Percentiles rank a stretch among this genome's conserved stretches.
These are phyloP conservation scores for Nidula microcarpa DNA, from an alignment of 768 basidiomycete genomes.

Conservation along the genomic window DNA sequence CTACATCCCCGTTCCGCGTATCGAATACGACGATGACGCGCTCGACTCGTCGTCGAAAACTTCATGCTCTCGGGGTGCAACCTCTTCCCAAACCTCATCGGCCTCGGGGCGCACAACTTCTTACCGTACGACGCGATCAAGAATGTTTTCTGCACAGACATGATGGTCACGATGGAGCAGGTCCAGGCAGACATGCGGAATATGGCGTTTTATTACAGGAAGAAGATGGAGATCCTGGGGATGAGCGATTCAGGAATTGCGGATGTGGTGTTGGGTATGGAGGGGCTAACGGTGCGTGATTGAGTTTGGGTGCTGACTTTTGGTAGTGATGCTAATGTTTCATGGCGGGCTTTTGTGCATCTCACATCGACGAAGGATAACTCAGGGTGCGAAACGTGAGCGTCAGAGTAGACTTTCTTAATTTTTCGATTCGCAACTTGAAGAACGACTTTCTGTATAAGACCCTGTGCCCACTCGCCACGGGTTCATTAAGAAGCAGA, in stretches of 20 bases:
- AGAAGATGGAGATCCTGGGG: constrained; percentile 81
- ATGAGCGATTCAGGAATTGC: constrained; percentile 80
- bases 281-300: constrained; percentile 35
- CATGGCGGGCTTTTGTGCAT: constrained; percentile 49
- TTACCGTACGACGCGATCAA: constrained; percentile 62
- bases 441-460: constrained; percentile 91
- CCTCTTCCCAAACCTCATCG: constrained; percentile 70
- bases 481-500: constrained; percentile 76
- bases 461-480: constrained; percentile 75
- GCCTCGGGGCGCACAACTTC: constrained; percentile 72
- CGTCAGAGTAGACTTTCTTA: constrained; percentile 83
- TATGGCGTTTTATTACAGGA: constrained; percentile 86
- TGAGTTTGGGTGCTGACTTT: no score
- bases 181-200: constrained; percentile 94
- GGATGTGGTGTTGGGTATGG: constrained; percentile 81
- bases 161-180: constrained; percentile 75
- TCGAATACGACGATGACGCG: constrained; percentile 2
- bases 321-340: no score
- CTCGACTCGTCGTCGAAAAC: constrained; percentile 34
- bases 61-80: constrained; percentile 63
- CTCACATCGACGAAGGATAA: constrained; percentile 54
- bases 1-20: constrained; percentile 28
- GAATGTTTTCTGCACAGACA: constrained; percentile 66
- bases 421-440: constrained; percentile 90
- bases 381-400: constrained; percentile 67